These are phyloP conservation scores for Perkinsus chesapeaki DNA, from an alignment of 169 alveolate genomes.

Conservation along the genomic window DNA sequence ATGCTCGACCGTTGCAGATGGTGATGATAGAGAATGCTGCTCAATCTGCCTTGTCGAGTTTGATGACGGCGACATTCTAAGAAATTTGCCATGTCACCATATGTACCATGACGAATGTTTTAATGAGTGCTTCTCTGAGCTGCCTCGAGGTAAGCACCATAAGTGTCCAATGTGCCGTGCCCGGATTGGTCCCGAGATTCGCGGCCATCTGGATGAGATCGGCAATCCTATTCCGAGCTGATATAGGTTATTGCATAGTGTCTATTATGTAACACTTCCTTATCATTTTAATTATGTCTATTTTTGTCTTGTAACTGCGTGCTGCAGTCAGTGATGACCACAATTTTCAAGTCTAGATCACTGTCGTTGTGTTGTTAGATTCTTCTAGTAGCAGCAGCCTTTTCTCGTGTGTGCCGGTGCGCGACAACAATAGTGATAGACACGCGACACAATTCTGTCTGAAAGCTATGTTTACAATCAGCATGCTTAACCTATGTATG, in stretches of 20 bases:
- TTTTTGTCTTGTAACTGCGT: too few relatives aligned
- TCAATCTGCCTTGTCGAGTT: background rate
- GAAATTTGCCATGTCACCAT: background rate
- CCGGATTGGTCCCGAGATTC: background rate
- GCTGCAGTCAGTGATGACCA: background rate
- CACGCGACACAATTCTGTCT: background rate
- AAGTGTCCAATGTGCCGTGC: background rate
- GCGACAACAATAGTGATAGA: background rate
- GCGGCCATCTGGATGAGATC: background rate
- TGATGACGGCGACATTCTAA: background rate
- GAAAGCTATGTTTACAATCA: background rate
- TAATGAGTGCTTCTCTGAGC: background rate
- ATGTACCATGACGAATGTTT: background rate
- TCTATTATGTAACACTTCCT: too few relatives aligned
- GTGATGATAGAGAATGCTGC: background rate
- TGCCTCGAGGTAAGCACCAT: slow-evolving; percentile 3
- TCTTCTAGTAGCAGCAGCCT: too few relatives aligned
- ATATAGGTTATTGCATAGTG: background rate
- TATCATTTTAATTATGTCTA: too few relatives aligned
- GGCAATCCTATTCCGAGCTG: background rate
- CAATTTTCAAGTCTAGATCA: background rate
- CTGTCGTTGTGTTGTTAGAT: background rate
- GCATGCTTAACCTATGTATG: too few relatives aligned
- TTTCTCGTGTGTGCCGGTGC: too few relatives aligned
- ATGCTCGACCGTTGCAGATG: background rate